A percentile compares a stretch with the other conserved stretches of the same genome.
Evolutionary conservation across 495 filamentous ascomycete genomes (phyloP).

Genomic region (Trichoderma reesei): DNA sequence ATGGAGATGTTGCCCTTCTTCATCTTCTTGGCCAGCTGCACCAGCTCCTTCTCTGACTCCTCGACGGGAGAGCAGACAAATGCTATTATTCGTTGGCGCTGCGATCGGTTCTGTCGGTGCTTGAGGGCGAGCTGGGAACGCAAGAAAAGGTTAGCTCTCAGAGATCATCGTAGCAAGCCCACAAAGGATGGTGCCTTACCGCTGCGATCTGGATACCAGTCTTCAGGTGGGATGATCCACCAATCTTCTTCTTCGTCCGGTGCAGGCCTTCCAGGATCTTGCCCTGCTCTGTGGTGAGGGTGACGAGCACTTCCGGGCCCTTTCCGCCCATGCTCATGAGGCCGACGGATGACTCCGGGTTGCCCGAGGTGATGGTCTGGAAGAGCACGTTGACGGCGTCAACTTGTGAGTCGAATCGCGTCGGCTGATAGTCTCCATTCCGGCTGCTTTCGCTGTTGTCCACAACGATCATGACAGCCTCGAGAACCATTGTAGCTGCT

Average conservation of each 20-base stretch:
- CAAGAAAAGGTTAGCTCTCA: not conserved
- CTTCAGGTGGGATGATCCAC: conserved; percentile 72
- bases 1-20: conserved; percentile 91
- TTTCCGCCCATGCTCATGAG: conserved; percentile 98
- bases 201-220: conserved; percentile 91
- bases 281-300: conserved; percentile 88
- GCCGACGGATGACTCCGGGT: conserved; percentile 93
- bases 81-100: conserved; percentile 87
- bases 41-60: conserved; percentile 77
- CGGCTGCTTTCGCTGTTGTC: conserved; percentile 98
- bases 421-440: conserved; percentile 93
- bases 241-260: conserved; percentile 92
- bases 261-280: conserved; percentile 91
- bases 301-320: conserved; percentile 91
- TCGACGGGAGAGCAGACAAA: conserved; percentile 89
- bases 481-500: conserved; percentile 45
- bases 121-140: conserved; percentile 82
- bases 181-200: conserved; percentile 43
- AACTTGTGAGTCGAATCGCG: conserved; percentile 88
- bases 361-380: conserved; percentile 82
- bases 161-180: not conserved
- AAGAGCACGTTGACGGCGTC: conserved; percentile 94
- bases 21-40: conserved; percentile 93
- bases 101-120: conserved; percentile 93
- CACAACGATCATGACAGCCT: conserved; percentile 63